These are phyloP conservation scores for Citrus hindsii DNA, from an alignment of 345 rosid species.

Conservation along the genomic window DNA sequence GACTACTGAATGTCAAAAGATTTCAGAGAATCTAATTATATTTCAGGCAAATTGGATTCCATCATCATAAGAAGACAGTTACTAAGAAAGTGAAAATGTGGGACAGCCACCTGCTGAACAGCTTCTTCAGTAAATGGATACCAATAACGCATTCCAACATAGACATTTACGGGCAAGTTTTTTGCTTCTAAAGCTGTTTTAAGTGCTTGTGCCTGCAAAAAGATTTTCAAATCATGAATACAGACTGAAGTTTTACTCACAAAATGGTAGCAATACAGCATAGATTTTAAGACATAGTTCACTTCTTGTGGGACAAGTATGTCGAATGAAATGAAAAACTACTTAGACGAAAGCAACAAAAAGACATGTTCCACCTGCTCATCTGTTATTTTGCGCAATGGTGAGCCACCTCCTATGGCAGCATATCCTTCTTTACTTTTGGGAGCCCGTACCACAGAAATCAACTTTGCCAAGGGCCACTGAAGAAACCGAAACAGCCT, in stretches of 20 bases:
- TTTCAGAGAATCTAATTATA: background rate
- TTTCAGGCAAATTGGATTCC: background rate
- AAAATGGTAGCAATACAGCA: background rate
- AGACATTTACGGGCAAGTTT: conserved; percentile 55
- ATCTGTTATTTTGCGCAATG: conserved; percentile 77
- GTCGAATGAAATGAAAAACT: background rate
- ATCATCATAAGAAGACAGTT: background rate
- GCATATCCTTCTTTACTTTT: conserved; percentile 98
- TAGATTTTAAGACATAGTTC: background rate
- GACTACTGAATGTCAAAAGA: background rate
- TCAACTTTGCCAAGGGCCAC: conserved; percentile 68
- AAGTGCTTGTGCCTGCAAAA: conserved; percentile 67
- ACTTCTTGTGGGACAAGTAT: background rate
- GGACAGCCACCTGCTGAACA: conserved; percentile 54
- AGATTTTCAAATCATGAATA: conserved; percentile 1
- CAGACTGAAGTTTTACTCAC: background rate
- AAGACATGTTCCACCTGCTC: conserved; percentile 50
- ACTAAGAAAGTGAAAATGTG: background rate
- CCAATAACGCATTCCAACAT: conserved; percentile 95
- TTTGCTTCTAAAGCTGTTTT: conserved; percentile 58
- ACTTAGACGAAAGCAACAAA: background rate
- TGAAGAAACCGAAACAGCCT: conserved; percentile 84
- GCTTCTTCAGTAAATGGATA: conserved; percentile 94
- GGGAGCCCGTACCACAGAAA: conserved; percentile 81
- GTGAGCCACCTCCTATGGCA: conserved; percentile 95